phyloP scores from a whole-genome alignment of 1,284 basidiomycete genomes.

The Phaffia rhodozyma region DNA sequence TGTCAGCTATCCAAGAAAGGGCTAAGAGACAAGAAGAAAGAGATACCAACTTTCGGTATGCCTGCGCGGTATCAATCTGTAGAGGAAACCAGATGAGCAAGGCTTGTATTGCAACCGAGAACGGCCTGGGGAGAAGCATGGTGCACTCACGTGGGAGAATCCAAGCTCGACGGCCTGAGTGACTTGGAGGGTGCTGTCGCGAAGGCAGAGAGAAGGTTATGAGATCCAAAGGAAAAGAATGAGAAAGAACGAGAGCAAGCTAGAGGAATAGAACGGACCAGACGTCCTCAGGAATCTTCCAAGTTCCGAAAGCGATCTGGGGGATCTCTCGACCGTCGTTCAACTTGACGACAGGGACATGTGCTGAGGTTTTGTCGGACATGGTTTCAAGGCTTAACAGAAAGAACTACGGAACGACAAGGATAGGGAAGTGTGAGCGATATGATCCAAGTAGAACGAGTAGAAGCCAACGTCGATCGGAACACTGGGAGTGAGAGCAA shows the following conservation, averaged over 20 bases:
- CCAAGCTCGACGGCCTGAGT: slow-evolving; percentile 33
- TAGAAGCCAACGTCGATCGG: too few species aligned
- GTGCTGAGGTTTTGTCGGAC: too few species aligned
- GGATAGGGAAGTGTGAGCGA: too few species aligned
- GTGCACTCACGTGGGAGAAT: slow-evolving; percentile 27
- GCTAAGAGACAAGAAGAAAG: too few species aligned
- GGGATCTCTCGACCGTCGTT: slow-evolving; percentile 31
- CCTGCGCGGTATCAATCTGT: slow-evolving; percentile 32
- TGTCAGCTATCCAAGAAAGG: too few species aligned
- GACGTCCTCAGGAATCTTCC: slow-evolving; percentile 31
- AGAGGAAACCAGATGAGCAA: not conserved
- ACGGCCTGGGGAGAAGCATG: not conserved
- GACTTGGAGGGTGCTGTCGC: slow-evolving; percentile 23
- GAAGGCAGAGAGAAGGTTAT: not conserved
- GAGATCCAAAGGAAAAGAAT: not conserved
- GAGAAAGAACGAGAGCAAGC: too few species aligned
- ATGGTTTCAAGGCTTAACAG: too few species aligned
- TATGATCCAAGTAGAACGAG: too few species aligned
- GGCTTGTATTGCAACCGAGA: not conserved
- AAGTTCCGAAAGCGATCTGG: slow-evolving; percentile 19
- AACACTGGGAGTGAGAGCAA: too few species aligned
- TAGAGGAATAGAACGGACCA: not conserved
- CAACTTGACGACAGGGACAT: slow-evolving; percentile 25
- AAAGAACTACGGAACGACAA: too few species aligned
- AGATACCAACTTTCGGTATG: slow-evolving; percentile 17